These are phyloP conservation scores for Suhomyces anneliseae DNA, from an alignment of 1,139 yeast species.

Conservation along the genomic window DNA sequence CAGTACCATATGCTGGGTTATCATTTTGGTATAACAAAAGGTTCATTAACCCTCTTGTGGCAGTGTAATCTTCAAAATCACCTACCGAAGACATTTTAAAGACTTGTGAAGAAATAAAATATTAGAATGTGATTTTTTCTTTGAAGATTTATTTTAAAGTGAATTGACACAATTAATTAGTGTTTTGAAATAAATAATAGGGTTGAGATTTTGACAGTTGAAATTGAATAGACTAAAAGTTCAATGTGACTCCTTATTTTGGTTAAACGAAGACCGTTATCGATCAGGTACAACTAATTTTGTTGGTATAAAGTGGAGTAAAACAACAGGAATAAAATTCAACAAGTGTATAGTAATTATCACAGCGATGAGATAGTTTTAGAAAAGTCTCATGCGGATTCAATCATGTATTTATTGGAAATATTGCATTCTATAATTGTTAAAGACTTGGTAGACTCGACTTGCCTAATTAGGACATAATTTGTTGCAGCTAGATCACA, in stretches of 20 bases:
- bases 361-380: neutral
- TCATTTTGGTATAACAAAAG: conserved; percentile 18
- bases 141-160: no score
- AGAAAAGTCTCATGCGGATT: neutral
- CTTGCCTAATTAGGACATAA: conserved; percentile 11
- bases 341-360: no score
- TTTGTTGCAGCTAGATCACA: conserved; percentile 5
- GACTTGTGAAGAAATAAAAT: neutral
- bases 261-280: no score
- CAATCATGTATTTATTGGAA: neutral
- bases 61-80: conserved; percentile 10
- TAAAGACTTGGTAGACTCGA: neutral
- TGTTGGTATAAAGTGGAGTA: no score
- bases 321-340: no score
- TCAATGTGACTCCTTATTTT: no score
- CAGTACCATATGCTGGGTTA: conserved; percentile 21
- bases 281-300: no score
- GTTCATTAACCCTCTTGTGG: conserved; percentile 18
- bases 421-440: neutral
- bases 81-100: no score
- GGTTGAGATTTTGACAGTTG: no score
- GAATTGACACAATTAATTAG: no score
- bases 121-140: neutral
- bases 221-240: no score
- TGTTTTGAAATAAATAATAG: no score